Conservation (phyloP, 2,329 filamentous ascomycete species). For the Decorospora gaudefroyi region DNA sequence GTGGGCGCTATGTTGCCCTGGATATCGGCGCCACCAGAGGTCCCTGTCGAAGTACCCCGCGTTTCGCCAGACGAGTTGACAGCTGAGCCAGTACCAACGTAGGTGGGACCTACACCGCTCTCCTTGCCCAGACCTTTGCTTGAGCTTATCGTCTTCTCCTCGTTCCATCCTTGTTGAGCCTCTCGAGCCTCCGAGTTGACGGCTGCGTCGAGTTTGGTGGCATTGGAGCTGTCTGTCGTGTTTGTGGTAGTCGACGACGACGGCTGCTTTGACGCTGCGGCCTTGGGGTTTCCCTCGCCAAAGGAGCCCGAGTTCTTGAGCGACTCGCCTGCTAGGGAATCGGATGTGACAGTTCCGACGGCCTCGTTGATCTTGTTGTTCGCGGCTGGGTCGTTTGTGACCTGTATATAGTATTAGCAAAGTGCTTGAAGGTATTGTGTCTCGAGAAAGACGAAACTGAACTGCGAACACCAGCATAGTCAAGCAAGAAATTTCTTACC, state of each 20-base stretch:
- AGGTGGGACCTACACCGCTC: constrained; percentile 44
- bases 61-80: constrained; percentile 39
- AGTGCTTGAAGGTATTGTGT: neutral
- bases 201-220: constrained; percentile 57
- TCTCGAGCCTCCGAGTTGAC: constrained; percentile 54
- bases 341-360: constrained; percentile 65
- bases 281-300: constrained; percentile 61
- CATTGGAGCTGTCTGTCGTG: constrained; percentile 60
- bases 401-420: constrained; percentile 30
- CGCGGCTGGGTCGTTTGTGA: constrained; percentile 56
- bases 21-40: constrained; percentile 36
- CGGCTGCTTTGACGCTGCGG: constrained; percentile 55
- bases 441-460: no score
- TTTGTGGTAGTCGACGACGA: constrained; percentile 60
- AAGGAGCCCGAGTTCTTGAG: constrained; percentile 64
- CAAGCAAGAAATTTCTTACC: no score
- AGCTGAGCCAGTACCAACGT: constrained; percentile 26
- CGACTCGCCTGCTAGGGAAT: constrained; percentile 79
- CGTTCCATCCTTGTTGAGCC: constrained; percentile 47
- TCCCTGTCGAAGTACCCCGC: constrained; percentile 28
- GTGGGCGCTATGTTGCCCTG: constrained; percentile 43
- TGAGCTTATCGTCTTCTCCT: constrained; percentile 50
- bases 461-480: no score
- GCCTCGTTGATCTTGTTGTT: constrained; percentile 60
- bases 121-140: constrained; percentile 46